Percentiles rank a stretch among this genome's conserved stretches.
These are phyloP conservation scores for Cenococcum geophilum DNA, from an alignment of 495 filamentous ascomycete species.

Conservation along the genomic window DNA sequence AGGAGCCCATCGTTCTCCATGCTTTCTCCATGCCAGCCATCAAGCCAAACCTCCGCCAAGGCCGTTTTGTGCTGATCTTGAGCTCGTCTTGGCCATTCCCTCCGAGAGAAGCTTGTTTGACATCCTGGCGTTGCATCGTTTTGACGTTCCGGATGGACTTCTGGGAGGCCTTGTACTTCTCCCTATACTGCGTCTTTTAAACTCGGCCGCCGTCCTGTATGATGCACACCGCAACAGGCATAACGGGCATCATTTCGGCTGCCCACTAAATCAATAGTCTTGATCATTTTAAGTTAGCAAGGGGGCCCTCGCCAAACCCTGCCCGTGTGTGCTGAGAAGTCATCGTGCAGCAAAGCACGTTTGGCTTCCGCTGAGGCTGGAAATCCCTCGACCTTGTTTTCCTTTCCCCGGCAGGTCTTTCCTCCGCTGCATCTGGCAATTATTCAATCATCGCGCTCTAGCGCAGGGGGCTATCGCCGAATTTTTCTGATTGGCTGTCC, in stretches of 20 bases:
- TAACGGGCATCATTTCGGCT: conserved; percentile 27
- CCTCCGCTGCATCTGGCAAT: neutral
- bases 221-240: conserved; percentile 29
- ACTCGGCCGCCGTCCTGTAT: conserved; percentile 21
- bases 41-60: conserved; percentile 4
- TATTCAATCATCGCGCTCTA: neutral
- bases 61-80: neutral
- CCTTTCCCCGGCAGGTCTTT: conserved; percentile 2
- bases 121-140: neutral
- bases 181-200: conserved; percentile 6
- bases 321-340: conserved; percentile 21
- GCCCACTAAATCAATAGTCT: conserved; percentile 25
- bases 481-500: conserved; percentile 23
- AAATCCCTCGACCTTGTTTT: conserved; percentile 17
- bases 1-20: neutral
- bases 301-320: conserved; percentile 29
- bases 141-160: neutral
- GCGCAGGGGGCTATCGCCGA: conserved; percentile 5
- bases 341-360: conserved; percentile 21
- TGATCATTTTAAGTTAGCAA: conserved; percentile 15
- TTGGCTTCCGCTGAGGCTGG: conserved; percentile 15
- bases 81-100: neutral
- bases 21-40: neutral
- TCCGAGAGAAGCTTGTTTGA: conserved; percentile 2
- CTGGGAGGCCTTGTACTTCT: neutral